Evolutionary conservation across 164 flowering plant species (phyloP).

Genomic region (Chimonanthus salicifolius): DNA sequence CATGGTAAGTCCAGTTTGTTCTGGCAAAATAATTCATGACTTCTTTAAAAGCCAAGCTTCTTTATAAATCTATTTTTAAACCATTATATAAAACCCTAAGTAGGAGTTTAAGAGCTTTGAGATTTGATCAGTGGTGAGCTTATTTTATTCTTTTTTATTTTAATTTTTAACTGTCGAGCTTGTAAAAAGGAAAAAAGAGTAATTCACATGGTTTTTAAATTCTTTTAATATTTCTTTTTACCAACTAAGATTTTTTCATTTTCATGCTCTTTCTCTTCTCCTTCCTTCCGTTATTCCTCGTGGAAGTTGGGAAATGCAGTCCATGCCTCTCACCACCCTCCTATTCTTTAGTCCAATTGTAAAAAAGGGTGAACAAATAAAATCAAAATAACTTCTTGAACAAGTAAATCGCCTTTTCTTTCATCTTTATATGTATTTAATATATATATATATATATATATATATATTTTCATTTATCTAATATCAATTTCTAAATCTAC

Average conservation of each 20-base stretch:
- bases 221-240: not conserved
- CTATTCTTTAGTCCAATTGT: not conserved
- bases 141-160: not conserved
- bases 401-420: no score
- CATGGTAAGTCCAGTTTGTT: no score
- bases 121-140: not conserved
- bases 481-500: no score
- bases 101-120: not conserved
- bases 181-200: not conserved
- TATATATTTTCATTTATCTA: no score
- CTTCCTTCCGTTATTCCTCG: conserved; percentile 2
- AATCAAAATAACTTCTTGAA: no score
- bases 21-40: not conserved
- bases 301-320: conserved; percentile 16
- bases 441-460: no score
- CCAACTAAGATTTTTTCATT: not conserved
- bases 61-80: no score
- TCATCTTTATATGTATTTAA: no score
- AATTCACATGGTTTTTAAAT: conserved; percentile 4
- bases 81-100: no score
- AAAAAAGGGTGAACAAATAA: no score
- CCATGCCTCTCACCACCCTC: conserved; percentile 13
- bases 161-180: not conserved
- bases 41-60: not conserved
- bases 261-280: conserved; percentile 10